Evolutionary conservation across 2,329 filamentous ascomycete genomes (phyloP).

Genomic region (Elsinoe necatrix): DNA sequence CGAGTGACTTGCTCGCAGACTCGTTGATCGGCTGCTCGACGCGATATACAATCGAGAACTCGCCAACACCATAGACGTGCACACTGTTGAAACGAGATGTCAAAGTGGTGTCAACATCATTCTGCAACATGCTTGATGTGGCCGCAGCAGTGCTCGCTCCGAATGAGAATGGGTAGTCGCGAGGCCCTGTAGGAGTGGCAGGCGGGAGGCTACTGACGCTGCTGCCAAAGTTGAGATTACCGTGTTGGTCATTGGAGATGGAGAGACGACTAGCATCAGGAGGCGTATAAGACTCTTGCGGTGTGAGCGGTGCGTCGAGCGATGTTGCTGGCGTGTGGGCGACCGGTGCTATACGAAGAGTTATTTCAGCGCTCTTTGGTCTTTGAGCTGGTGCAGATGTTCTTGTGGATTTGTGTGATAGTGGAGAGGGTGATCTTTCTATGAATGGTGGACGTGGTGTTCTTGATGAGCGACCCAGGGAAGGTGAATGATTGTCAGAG

Average conservation of each 20-base stretch:
- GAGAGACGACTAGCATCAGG: conserved; percentile 76
- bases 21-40: conserved; percentile 48
- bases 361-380: conserved; percentile 22
- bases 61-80: conserved; percentile 72
- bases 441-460: conserved; percentile 32
- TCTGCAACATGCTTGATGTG: conserved; percentile 59
- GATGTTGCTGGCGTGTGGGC: conserved; percentile 42
- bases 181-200: conserved; percentile 70
- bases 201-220: conserved; percentile 51
- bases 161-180: conserved; percentile 50
- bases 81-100: conserved; percentile 71
- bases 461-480: conserved; percentile 31
- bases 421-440: conserved; percentile 32
- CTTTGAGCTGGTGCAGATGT: conserved; percentile 12
- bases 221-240: conserved; percentile 28
- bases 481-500: conserved; percentile 29
- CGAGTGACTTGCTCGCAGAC: conserved; percentile 24
- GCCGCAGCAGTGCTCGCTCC: conserved; percentile 44
- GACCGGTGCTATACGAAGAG: conserved; percentile 17
- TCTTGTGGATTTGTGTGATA: conserved; percentile 30
- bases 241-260: conserved; percentile 56
- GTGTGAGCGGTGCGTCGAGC: conserved; percentile 59
- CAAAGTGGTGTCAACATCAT: conserved; percentile 67
- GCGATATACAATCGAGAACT: conserved; percentile 88
- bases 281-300: conserved; percentile 63